Base-by-base conservation (phyloP, 2,329 filamentous ascomycete species). In the Blumeria hordei region DNA sequence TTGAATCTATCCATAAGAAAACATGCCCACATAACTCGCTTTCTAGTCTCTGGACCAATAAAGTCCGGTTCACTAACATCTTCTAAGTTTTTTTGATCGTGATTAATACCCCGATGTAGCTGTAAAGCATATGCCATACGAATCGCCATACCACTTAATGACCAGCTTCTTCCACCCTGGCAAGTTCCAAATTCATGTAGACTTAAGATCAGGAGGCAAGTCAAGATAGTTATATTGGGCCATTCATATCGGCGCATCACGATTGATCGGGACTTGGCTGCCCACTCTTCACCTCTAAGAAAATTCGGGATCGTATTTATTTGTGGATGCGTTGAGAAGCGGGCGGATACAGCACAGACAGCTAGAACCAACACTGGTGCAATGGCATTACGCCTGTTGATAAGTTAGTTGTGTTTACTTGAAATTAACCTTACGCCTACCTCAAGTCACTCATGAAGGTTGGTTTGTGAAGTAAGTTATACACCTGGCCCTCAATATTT, bases 1-100 rank as follows among this genome's bases (percentile, higher is more conserved):
- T 93, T 95, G 71, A 95, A 95, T 0, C 90, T 80, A 66, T 98
- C 92, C 88, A 96, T 95, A 56, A 95, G 68, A 64, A 94, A 94
- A 65, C 90, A 96, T 11, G 88, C 85, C 92, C 92, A 98, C 90
- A 98, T 96, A 2, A 88, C 92, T 56, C 92, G 78, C 60, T 92
- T 74, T 57, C 92, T 77, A 55, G 96, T 95, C 66, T 98, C 92
- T 33, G 87, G 82, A 66, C 96, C 92, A 14, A 88, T 87, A 61
- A 92, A 92, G 64, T 87, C 94, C 54, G 92, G 74, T 58, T 83
- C 78, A 1, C 75, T 74, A 11, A 75, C 72, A 18, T 75, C 74
- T 43, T 76, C 76, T n/a, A 74, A 71, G n/a, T 75, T 75, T 37
- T 78, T 69, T 0, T 85, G 84, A 61, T 94, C 87, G 63, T 84